Conservation (phyloP, 495 filamentous ascomycete genomes). For the Annulohypoxylon bovei region DNA sequence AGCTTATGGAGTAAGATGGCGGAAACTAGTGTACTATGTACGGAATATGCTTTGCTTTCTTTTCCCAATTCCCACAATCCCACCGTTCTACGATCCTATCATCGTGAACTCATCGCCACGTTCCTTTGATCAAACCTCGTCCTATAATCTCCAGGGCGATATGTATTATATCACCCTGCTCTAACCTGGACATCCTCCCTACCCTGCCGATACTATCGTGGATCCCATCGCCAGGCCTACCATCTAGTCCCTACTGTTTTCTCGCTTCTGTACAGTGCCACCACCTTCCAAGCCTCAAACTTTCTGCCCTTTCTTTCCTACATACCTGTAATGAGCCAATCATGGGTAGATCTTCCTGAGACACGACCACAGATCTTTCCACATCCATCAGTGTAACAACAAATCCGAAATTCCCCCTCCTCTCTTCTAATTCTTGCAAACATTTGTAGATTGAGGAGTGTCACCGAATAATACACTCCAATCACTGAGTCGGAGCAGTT, state of each 20-base stretch:
- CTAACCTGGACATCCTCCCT: background rate
- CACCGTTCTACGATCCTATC: slow-evolving; percentile 5
- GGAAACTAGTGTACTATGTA: background rate
- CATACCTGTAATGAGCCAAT: slow-evolving; percentile 9
- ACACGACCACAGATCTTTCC: slow-evolving; percentile 26
- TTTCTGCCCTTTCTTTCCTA: slow-evolving; percentile 1
- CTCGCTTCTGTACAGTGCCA: background rate
- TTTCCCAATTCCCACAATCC: slow-evolving; percentile 19
- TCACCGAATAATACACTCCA: slow-evolving; percentile 7
- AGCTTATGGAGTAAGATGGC: background rate
- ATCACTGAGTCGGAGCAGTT: slow-evolving; percentile 5
- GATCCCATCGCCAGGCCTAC: background rate
- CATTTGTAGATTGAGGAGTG: background rate
- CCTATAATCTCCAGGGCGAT: slow-evolving; percentile 20
- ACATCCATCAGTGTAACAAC: slow-evolving; percentile 20
- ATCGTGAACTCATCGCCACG: slow-evolving; percentile 17
- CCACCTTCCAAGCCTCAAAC: background rate
- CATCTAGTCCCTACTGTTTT: background rate
- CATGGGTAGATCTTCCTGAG: slow-evolving; percentile 15
- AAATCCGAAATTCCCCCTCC: background rate
- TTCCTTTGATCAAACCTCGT: slow-evolving; percentile 2
- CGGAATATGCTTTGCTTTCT: slow-evolving; percentile 17
- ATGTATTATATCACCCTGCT: slow-evolving; percentile 14
- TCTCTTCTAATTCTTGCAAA: slow-evolving; percentile 15
- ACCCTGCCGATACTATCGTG: background rate